Percentiles rank a stretch among this genome's conserved stretches.
These are phyloP conservation scores for Neofusicoccum kwambonambiense DNA, from an alignment of 2,329 filamentous ascomycete species.

Conservation along the genomic window DNA sequence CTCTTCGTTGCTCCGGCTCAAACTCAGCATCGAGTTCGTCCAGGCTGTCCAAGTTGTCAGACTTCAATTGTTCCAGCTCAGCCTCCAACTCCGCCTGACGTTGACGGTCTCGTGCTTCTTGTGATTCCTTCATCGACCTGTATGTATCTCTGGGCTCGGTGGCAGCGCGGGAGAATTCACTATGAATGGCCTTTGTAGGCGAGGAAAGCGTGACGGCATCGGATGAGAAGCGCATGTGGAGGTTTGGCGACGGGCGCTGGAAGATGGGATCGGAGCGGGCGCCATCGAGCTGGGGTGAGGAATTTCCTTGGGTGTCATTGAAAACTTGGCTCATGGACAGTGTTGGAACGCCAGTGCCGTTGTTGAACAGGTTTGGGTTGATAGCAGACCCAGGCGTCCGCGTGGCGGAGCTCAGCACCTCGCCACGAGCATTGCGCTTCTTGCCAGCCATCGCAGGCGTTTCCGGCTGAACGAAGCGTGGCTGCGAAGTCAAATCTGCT, in stretches of 20 bases:
- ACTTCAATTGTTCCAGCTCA: constrained; percentile 2
- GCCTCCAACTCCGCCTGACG: constrained; percentile 18
- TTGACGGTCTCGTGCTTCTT: constrained; percentile 36
- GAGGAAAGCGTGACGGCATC: constrained; percentile 38
- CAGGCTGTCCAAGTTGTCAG: constrained; percentile 21
- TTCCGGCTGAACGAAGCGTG: constrained; percentile 36
- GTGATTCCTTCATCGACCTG: constrained; percentile 45
- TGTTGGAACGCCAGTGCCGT: constrained; percentile 29
- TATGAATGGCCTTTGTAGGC: constrained; percentile 33
- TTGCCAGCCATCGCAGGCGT: constrained; percentile 43
- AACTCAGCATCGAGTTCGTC: constrained; percentile 26
- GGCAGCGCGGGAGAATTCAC: constrained; percentile 27
- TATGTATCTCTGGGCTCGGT: constrained; percentile 45
- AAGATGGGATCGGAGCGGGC: constrained; percentile 44
- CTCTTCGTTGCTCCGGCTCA: constrained; percentile 23
- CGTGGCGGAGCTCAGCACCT: constrained; percentile 41
- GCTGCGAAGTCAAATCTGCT: constrained; percentile 27
- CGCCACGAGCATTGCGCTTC: constrained; percentile 40
- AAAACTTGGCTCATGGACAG: constrained; percentile 49
- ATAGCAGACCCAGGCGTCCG: constrained; percentile 41
- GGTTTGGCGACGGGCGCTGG: constrained; percentile 47
- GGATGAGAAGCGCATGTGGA: constrained; percentile 37
- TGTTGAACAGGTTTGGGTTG: constrained; percentile 36
- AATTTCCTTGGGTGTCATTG: constrained; percentile 45
- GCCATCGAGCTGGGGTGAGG: constrained; percentile 41